These are phyloP conservation scores for Sinapis alba DNA, from an alignment of 441 rosid genomes.

Conservation along the genomic window DNA sequence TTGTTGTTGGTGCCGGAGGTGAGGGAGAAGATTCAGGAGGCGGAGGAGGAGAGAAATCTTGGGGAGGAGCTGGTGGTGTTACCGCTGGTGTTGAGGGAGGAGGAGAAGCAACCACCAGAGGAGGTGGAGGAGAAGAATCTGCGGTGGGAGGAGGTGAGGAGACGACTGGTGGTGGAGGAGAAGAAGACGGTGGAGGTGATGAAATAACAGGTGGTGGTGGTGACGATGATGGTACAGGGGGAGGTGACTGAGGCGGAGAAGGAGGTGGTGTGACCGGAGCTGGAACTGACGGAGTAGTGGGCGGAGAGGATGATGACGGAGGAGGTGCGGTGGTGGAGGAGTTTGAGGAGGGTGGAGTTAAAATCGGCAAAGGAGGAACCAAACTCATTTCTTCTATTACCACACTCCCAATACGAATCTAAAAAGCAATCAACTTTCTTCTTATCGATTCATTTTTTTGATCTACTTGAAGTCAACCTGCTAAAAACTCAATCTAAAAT, in stretches of 20 bases:
- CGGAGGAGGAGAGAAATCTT: slow-evolving; percentile 46
- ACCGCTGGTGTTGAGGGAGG: slow-evolving; percentile 48
- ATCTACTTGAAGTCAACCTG: slow-evolving; percentile 20
- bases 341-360: slow-evolving; percentile 43
- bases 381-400: slow-evolving; percentile 41
- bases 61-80: slow-evolving; percentile 49
- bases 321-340: slow-evolving; percentile 48
- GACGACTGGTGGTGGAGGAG: slow-evolving; percentile 47
- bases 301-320: slow-evolving; percentile 47
- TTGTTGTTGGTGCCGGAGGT: slow-evolving; percentile 33
- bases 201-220: slow-evolving; percentile 43
- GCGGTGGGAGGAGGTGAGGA: slow-evolving; percentile 44
- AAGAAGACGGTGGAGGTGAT: slow-evolving; percentile 44
- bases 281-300: slow-evolving; percentile 50
- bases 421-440: slow-evolving; percentile 3
- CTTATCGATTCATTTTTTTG: background rate
- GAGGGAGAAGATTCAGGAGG: slow-evolving; percentile 42
- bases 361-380: slow-evolving; percentile 45
- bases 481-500: background rate
- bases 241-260: slow-evolving; percentile 52
- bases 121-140: slow-evolving; percentile 41
- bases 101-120: slow-evolving; percentile 43
- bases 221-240: slow-evolving; percentile 44
- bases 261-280: slow-evolving; percentile 53
- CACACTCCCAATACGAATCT: slow-evolving; percentile 39